Percentiles rank a stretch among this genome's conserved stretches.
Evolutionary conservation across 176 grass and related monocot species (phyloP).

Genomic region (Aegilops sharonensis): DNA sequence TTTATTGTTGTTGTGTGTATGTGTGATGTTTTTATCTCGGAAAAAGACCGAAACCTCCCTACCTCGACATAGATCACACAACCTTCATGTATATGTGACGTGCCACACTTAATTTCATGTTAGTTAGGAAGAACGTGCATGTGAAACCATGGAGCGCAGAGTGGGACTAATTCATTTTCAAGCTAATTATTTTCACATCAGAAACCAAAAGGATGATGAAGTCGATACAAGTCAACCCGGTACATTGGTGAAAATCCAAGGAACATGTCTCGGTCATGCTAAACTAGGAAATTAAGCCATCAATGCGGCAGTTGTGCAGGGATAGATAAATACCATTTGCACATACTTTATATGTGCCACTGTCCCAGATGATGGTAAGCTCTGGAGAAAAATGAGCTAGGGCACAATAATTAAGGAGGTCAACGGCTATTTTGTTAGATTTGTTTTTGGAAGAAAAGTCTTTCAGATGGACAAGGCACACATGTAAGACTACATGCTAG

Average conservation of each 20-base stretch:
- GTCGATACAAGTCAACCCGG: background rate
- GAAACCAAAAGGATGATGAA: background rate
- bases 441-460: conserved; percentile 22
- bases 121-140: background rate
- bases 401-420: background rate
- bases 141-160: conserved; percentile 25
- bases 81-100: background rate
- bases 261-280: background rate
- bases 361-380: background rate
- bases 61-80: too few species aligned
- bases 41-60: too few species aligned
- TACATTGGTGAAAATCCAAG: background rate
- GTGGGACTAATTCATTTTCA: too few species aligned
- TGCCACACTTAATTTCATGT: background rate
- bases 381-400: too few species aligned
- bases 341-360: background rate
- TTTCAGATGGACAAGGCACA: background rate
- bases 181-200: background rate
- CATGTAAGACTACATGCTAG: background rate
- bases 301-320: background rate
- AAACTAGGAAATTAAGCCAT: background rate
- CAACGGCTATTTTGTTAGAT: background rate
- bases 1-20: too few species aligned
- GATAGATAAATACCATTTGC: conserved; percentile 25
- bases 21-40: too few species aligned